A percentile compares a stretch with the other conserved stretches of the same genome.
phyloP scores from a whole-genome alignment of 139 green algal species.

The Closterium sp. region DNA sequence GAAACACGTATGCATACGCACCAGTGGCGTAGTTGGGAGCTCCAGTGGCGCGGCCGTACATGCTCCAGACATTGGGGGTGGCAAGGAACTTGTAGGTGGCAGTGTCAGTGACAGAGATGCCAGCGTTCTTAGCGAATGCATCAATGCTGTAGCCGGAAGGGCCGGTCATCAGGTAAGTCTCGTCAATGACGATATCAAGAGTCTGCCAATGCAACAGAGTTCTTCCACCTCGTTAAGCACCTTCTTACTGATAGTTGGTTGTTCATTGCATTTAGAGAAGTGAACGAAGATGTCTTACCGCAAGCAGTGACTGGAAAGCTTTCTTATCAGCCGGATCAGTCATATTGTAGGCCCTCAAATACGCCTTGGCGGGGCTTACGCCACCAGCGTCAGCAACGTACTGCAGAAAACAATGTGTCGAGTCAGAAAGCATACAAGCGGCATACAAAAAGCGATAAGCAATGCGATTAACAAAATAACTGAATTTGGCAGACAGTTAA shows the following conservation, averaged over 20 bases:
- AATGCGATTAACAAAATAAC: too few relatives aligned
- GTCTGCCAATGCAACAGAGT: not conserved
- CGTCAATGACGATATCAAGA: conserved; percentile 20
- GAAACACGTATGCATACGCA: too few relatives aligned
- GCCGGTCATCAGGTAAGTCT: not conserved
- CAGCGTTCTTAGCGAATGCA: not conserved
- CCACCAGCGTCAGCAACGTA: not conserved
- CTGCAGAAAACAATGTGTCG: not conserved
- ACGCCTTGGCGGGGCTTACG: not conserved
- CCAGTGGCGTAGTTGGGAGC: not conserved
- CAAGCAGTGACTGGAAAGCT: not conserved
- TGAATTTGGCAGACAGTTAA: not conserved
- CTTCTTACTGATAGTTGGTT: too few relatives aligned
- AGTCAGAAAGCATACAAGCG: not conserved
- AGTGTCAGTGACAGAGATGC: not conserved
- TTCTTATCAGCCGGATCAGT: not conserved
- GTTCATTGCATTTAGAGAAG: too few relatives aligned
- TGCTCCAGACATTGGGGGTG: not conserved
- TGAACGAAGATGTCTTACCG: not conserved
- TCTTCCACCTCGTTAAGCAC: not conserved
- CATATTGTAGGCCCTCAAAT: not conserved
- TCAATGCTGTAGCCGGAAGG: conserved; percentile 13
- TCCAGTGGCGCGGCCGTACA: conserved; percentile 1
- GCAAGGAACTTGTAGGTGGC: conserved; percentile 5
- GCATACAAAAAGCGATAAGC: not conserved